Evolutionary conservation across 2,329 filamentous ascomycete genomes (phyloP).

Genomic region (Amauroascus verrucosus): DNA sequence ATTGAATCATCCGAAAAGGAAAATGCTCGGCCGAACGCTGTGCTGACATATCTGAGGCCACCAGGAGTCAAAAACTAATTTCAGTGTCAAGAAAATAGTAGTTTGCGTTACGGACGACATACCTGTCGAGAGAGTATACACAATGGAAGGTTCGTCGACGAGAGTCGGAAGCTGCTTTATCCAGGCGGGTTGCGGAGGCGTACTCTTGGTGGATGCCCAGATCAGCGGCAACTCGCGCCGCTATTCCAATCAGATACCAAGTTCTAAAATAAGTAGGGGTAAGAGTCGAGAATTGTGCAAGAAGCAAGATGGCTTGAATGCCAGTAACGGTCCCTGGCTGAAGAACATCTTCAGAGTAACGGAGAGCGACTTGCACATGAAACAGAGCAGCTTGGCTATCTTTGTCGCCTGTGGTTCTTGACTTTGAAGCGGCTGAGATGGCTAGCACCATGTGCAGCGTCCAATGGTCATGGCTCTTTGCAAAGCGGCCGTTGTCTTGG

Average conservation of each 20-base stretch:
- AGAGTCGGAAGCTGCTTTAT: constrained; percentile 61
- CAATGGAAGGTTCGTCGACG: constrained; percentile 81
- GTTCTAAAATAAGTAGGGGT: constrained; percentile 87
- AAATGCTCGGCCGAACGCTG: constrained; percentile 77
- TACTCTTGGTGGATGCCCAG: constrained; percentile 89
- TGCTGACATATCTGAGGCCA: constrained; percentile 61
- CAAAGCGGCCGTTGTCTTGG: constrained; percentile 52
- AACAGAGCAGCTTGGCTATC: constrained; percentile 51
- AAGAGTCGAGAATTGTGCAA: constrained; percentile 81
- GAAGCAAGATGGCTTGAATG: constrained; percentile 74
- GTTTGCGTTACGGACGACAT: constrained; percentile 20
- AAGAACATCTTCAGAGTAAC: constrained; percentile 70
- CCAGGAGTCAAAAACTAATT: neutral
- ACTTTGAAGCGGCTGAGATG: constrained; percentile 65
- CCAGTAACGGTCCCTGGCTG: constrained; percentile 74
- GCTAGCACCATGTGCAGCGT: constrained; percentile 82
- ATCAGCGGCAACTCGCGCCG: constrained; percentile 77
- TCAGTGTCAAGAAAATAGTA: neutral
- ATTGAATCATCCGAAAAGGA: constrained; percentile 87
- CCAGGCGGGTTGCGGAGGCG: constrained; percentile 55
- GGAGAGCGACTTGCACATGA: constrained; percentile 57
- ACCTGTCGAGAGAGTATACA: constrained; percentile 82
- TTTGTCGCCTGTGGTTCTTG: constrained; percentile 54
- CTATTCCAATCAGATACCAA: constrained; percentile 88
- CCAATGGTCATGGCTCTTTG: constrained; percentile 65